Base-by-base conservation (phyloP, 1,139 yeast species). In the Sugiyamaella novakii region DNA sequence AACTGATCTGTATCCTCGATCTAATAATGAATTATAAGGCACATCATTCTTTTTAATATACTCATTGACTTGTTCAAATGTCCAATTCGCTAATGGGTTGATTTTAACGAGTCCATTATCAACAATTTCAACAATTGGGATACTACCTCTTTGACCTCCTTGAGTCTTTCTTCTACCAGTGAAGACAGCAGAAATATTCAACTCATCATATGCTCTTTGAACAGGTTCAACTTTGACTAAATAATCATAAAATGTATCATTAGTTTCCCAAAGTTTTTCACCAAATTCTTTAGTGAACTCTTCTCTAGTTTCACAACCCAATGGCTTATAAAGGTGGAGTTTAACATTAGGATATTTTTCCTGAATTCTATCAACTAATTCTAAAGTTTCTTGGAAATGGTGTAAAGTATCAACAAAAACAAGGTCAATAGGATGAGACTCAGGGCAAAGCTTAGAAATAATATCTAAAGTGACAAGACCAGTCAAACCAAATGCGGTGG, bases 401-500 rank as follows among this genome's bases (percentile, higher is more conserved):
- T 91, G 87, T 52, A 92, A 73, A 0, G 98, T 92, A 65, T 92
- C 98, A 41, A 91, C 75, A 63, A 91, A 92, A 3, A 92, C 84
- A 51, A 91, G 74, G 51, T 89, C 95, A 8, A 87, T 76, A 0
- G 82, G 76, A 58, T 76, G 75, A 11, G 63, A 50, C 25, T 56
- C 54, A 6, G 59, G 60, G 38, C 60, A 56, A 46, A 83, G 59
- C 62, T 81, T 81, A n/a, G 86, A 76, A 35, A 91, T 71, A 78
- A 91, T 85, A 65, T 91, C 97, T 29, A 87, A 74, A 11, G 92
- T 89, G 19, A 85, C 96, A 52, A 91, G 71, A 0, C 98, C 98
- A 0, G 96, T 87, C 36, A 92, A 75, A 0, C 98, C 98, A 69
- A 91, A 88, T 1, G 98, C 98, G 0, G 98, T 88, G 2, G 96